Conservation (phyloP, 768 basidiomycete species). For the Tulasnella sp. region DNA sequence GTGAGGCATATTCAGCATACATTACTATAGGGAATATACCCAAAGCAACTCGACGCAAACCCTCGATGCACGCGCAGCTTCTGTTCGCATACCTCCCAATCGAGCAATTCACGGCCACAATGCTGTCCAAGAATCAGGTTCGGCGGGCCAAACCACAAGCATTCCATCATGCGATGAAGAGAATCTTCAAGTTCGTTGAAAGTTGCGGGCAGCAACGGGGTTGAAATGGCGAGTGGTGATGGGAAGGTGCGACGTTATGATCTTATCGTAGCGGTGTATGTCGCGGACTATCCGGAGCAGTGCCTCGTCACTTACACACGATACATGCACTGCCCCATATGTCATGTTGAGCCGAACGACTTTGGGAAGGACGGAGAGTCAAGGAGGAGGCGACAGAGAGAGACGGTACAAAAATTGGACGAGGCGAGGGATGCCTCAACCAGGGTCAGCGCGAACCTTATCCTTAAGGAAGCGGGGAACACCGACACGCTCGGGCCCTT, state of each 20-base stretch:
- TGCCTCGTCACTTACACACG: slow-evolving; percentile 12
- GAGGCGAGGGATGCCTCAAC: slow-evolving; percentile 18
- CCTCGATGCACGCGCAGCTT: slow-evolving; percentile 26
- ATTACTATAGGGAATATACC: slow-evolving; percentile 33
- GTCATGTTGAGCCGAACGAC: slow-evolving; percentile 1
- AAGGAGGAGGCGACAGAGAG: slow-evolving; percentile 34
- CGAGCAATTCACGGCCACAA: slow-evolving; percentile 20
- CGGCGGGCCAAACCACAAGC: slow-evolving; percentile 18
- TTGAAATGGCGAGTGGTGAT: slow-evolving; percentile 30
- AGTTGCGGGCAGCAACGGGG: slow-evolving; percentile 24
- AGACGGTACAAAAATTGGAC: slow-evolving; percentile 25
- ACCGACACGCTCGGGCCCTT: neutral
- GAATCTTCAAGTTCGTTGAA: slow-evolving; percentile 26
- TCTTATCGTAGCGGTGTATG: slow-evolving; percentile 30
- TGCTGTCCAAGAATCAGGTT: slow-evolving; percentile 27
- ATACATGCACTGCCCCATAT: slow-evolving; percentile 10
- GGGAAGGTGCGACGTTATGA: slow-evolving; percentile 23
- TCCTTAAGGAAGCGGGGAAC: slow-evolving; percentile 20
- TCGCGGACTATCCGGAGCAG: slow-evolving; percentile 18
- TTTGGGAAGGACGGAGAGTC: neutral
- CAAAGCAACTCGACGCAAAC: slow-evolving; percentile 30
- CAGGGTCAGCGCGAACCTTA: slow-evolving; percentile 23
- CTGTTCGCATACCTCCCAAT: slow-evolving; percentile 33
- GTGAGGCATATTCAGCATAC: slow-evolving; percentile 36
- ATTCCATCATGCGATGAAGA: slow-evolving; percentile 30